These are phyloP conservation scores for Globisporangium nodosum DNA, from an alignment of 352 stramenopile genomes.

Conservation along the genomic window DNA sequence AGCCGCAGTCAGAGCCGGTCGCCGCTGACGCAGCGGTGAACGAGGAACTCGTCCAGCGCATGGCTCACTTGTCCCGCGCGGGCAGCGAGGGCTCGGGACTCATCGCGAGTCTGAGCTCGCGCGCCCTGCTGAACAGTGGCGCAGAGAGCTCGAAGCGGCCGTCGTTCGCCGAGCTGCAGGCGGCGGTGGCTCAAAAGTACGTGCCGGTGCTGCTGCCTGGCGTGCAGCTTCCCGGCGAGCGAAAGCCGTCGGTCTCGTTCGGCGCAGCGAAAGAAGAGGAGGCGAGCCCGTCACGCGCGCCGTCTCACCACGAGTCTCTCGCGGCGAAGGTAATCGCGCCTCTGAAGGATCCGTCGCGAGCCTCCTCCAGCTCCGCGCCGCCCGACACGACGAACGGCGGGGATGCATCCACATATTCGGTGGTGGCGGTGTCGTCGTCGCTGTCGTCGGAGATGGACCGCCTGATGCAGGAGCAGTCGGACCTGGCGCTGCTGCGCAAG, in stretches of 20 bases:
- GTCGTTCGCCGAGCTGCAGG: slow-evolving; percentile 13
- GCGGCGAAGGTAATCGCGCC: slow-evolving; percentile 36
- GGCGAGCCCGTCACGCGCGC: neutral
- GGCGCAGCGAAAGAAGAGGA: neutral
- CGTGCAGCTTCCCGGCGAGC: slow-evolving; percentile 31
- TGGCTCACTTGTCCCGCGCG: slow-evolving; percentile 59
- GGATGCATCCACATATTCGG: neutral
- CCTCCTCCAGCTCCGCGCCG: slow-evolving; percentile 1
- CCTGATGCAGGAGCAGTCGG: slow-evolving; percentile 67
- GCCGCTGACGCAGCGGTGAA: slow-evolving; percentile 14
- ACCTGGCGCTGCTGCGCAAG: slow-evolving; percentile 48
- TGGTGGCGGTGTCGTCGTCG: slow-evolving; percentile 1
- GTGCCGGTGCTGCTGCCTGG: slow-evolving; percentile 43
- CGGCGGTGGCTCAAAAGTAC: slow-evolving; percentile 22
- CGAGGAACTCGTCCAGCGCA: slow-evolving; percentile 62
- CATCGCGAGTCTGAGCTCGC: slow-evolving; percentile 52
- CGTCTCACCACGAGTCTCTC: slow-evolving; percentile 15
- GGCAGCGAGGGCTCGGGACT: slow-evolving; percentile 49
- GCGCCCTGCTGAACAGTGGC: neutral
- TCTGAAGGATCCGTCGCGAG: slow-evolving; percentile 17
- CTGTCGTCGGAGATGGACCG: slow-evolving; percentile 46
- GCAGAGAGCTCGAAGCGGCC: neutral
- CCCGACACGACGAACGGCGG: slow-evolving; percentile 13
- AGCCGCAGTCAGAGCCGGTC: slow-evolving; percentile 4
- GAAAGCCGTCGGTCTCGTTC: neutral